Percentiles rank a stretch among this genome's conserved stretches.
phyloP scores from a whole-genome alignment of 2,329 filamentous ascomycete genomes.

The Neocucurbitaria cava region DNA sequence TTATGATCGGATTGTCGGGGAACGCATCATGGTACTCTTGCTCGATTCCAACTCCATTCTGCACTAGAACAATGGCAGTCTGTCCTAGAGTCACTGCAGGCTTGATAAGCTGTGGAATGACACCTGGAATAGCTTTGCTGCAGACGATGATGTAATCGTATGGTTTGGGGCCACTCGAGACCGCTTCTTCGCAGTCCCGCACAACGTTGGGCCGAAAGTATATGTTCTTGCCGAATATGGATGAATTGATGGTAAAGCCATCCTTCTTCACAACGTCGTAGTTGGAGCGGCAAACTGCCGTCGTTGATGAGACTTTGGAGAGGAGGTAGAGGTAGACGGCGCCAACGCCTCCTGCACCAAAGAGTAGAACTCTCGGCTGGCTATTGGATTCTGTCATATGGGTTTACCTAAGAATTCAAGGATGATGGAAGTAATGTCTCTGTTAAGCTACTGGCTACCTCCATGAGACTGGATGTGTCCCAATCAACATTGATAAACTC shows the following conservation, averaged over 20 bases:
- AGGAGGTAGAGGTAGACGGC: conserved; percentile 53
- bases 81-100: conserved; percentile 48
- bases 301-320: conserved; percentile 49
- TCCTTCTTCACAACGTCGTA: conserved; percentile 50
- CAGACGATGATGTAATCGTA: conserved; percentile 59
- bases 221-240: conserved; percentile 45
- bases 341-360: conserved; percentile 54
- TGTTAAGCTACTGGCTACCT: not conserved
- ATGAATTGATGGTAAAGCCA: conserved; percentile 53
- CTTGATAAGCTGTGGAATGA: conserved; percentile 46
- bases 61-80: conserved; percentile 65
- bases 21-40: conserved; percentile 59
- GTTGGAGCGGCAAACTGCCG: conserved; percentile 55
- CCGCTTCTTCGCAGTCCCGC: conserved; percentile 45
- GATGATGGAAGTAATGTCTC: not conserved
- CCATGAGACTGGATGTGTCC: no score
- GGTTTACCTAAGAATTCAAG: not conserved
- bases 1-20: conserved; percentile 61
- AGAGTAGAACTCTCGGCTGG: conserved; percentile 44
- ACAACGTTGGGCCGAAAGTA: conserved; percentile 47
- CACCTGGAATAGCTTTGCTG: conserved; percentile 55
- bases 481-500: not conserved
- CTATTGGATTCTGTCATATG: not conserved
- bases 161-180: conserved; percentile 18
- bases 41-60: conserved; percentile 69